Evolutionary conservation across 148 eudicot genomes (phyloP).

Genomic region (Cornus suecica): DNA sequence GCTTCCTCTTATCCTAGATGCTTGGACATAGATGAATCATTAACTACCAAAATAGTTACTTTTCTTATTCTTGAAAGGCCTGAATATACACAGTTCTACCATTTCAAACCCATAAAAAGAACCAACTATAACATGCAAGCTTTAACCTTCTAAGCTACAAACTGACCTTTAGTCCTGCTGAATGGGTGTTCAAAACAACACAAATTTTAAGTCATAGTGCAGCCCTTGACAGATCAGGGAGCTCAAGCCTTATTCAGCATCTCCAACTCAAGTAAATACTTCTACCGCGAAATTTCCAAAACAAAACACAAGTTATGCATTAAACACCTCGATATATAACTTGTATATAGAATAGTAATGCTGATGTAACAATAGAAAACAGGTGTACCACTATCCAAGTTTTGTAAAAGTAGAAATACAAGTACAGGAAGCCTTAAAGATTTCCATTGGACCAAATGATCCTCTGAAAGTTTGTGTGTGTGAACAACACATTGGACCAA

Average conservation of each 20-base stretch:
- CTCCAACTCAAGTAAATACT: background rate
- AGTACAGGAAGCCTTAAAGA: background rate
- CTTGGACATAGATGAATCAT: background rate
- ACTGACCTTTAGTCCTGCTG: too few species aligned
- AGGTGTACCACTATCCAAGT: too few species aligned
- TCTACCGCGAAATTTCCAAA: background rate
- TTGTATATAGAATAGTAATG: background rate
- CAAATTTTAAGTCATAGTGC: too few species aligned
- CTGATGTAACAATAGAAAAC: background rate
- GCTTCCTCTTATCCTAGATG: too few species aligned
- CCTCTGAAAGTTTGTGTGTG: too few species aligned
- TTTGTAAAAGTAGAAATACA: too few species aligned
- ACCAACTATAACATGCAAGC: too few species aligned
- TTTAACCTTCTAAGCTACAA: too few species aligned
- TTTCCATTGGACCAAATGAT: background rate
- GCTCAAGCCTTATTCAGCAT: background rate
- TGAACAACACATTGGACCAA: too few species aligned
- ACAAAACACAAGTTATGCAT: background rate
- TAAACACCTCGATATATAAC: background rate
- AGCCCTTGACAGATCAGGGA: background rate
- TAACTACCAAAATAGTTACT: background rate
- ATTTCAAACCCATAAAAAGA: background rate
- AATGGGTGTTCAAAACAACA: too few species aligned
- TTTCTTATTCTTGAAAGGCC: background rate
- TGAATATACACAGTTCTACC: background rate